A percentile compares a stretch with the other conserved stretches of the same genome.
phyloP scores from a whole-genome alignment of 257 asterid genomes.

The Haberlea rhodopensis region DNA sequence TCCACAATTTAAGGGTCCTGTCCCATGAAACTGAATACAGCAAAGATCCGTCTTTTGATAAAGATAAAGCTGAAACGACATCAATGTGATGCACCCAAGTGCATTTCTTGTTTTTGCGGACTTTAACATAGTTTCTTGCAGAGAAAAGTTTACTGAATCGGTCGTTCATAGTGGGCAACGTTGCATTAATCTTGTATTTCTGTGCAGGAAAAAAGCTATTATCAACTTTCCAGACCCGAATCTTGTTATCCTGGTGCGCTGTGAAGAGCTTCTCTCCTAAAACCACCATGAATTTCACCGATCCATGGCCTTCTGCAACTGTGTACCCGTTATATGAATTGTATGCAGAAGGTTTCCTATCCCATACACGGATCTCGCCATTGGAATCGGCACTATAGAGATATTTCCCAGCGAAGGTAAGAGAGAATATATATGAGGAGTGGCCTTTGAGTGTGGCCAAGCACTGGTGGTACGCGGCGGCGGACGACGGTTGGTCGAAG shows the following conservation, averaged over 20 bases:
- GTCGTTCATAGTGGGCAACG: slow-evolving; percentile 56
- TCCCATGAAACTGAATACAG: slow-evolving; percentile 88
- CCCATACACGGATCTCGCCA: slow-evolving; percentile 54
- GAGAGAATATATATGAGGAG: slow-evolving; percentile 50
- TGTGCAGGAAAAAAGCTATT: no score
- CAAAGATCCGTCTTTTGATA: slow-evolving; percentile 40
- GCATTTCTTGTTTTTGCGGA: slow-evolving; percentile 53
- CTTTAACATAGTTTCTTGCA: slow-evolving; percentile 51
- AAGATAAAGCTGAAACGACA: slow-evolving; percentile 58
- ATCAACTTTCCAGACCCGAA: no score
- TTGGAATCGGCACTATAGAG: slow-evolving; percentile 59
- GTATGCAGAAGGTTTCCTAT: no score
- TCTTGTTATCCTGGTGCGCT: no score
- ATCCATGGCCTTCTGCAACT: slow-evolving; percentile 32
- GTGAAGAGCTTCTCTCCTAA: slow-evolving; percentile 49
- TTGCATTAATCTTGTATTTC: slow-evolving; percentile 45
- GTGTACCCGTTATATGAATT: background rate
- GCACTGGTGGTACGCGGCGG: slow-evolving; percentile 25
- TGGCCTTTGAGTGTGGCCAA: no score
- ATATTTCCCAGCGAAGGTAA: slow-evolving; percentile 49
- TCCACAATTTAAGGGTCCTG: no score
- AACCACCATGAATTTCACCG: slow-evolving; percentile 43
- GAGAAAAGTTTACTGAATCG: slow-evolving; percentile 44
- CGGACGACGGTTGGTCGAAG: slow-evolving; percentile 5
- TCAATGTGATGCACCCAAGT: slow-evolving; percentile 87